Percentiles rank a stretch among this genome's conserved stretches.
These are phyloP conservation scores for Bipolaris bicolor DNA, from an alignment of 2,329 filamentous ascomycete species.

Conservation along the genomic window DNA sequence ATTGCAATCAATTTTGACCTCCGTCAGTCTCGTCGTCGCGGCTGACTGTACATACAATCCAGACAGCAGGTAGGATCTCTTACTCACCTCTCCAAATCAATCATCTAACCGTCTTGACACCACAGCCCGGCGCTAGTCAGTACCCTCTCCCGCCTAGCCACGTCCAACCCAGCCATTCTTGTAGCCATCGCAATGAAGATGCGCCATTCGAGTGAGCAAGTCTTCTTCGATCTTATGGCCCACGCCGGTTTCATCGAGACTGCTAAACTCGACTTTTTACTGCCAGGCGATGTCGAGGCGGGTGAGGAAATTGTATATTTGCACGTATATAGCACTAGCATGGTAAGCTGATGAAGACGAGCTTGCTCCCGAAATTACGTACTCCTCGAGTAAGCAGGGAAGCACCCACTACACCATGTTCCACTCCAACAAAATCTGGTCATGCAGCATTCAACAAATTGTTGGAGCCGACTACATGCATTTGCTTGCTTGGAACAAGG, in stretches of 20 bases:
- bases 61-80: constrained; percentile 56
- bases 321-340: constrained; percentile 24
- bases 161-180: constrained; percentile 56
- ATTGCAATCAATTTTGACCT: constrained; percentile 2
- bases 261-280: constrained; percentile 15
- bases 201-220: constrained; percentile 68
- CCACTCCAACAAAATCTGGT: neutral
- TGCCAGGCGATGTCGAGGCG: constrained; percentile 37
- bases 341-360: neutral
- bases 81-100: neutral
- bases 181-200: constrained; percentile 70
- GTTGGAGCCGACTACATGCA: too few relatives aligned
- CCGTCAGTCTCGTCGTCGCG: constrained; percentile 66
- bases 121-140: constrained; percentile 64
- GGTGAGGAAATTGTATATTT: constrained; percentile 38
- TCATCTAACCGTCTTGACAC: neutral
- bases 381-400: neutral
- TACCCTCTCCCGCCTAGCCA: constrained; percentile 59
- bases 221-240: constrained; percentile 66
- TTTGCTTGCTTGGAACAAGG: too few relatives aligned
- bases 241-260: constrained; percentile 35
- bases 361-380: neutral
- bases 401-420: neutral
- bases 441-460: neutral
- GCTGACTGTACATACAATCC: constrained; percentile 78